Evolutionary conservation across 2,329 filamentous ascomycete species (phyloP), one percentile per base, ranked within the genome.

Genomic region (Xylariaceae sp.): DNA sequence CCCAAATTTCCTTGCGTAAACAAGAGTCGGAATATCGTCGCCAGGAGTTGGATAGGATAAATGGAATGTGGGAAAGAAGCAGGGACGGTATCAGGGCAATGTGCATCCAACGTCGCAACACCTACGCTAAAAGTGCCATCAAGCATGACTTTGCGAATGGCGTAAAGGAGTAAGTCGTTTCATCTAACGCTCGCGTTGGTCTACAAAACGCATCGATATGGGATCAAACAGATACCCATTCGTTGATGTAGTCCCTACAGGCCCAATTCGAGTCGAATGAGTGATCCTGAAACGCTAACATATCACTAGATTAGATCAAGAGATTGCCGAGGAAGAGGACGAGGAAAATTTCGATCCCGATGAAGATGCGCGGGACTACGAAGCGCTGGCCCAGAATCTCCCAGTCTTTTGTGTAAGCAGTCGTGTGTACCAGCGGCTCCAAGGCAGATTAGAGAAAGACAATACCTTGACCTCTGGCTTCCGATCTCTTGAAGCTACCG

Each of bases 401-500:
- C 80, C 84, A 0, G 84, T 88, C 1, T 89, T 87, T 66, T 88
- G 85, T 62, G 82, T 88, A 13, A 85, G 82, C 59, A 82, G 81
- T 51, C 75, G 81, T 50, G 84, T 80, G 0, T 88, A 86, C 56
- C 84, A 88, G 64, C 83, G 84, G 65, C 71, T 88, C n/a, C 74
- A 76, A 45, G 82, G 81, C 1, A 76, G 81, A 2, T 67, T 87
- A 7, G 68, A 74, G 55, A 80, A 81, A 49, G 84, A 88, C 56
- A 72, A 74, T 1, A 65, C 73, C 9, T 55, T 66, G 6, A 82
- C 82, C 0, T 51, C 68, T 10, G 84, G 84, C 0, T 88, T 87
- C 67, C 69, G 71, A 1, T 70, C 73, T 2, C 47, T 73, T 0
- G 75, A 82, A 2, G 79, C 87, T 59, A 88, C 85, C 0, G 84